Conservation (phyloP, 2,329 filamentous ascomycete genomes). For the Pseudocercospora cruenta region DNA sequence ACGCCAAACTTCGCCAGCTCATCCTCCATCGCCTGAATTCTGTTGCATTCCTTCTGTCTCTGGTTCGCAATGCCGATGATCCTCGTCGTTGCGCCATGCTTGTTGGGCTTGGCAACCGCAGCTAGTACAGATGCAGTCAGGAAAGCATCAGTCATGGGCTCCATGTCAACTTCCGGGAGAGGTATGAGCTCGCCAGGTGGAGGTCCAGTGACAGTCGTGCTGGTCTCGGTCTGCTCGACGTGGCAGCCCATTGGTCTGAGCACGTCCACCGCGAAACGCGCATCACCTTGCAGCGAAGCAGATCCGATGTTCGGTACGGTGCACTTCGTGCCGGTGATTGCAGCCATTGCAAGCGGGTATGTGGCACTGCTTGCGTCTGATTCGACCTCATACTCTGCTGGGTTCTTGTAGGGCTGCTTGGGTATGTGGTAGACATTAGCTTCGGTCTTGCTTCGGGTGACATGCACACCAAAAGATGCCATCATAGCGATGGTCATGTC, state of each 20-base stretch:
- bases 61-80: slow-evolving; percentile 97
- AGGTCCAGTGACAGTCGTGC: slow-evolving; percentile 94
- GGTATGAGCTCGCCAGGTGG: slow-evolving; percentile 71
- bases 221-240: slow-evolving; percentile 80
- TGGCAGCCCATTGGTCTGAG: slow-evolving; percentile 90
- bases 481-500: slow-evolving; percentile 99
- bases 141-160: slow-evolving; percentile 98
- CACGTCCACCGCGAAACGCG: slow-evolving; percentile 88
- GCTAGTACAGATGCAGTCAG: slow-evolving; percentile 91
- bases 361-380: slow-evolving; percentile 98
- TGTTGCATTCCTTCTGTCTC: slow-evolving; percentile 96
- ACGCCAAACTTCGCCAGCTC: slow-evolving; percentile 94
- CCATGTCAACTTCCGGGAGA: slow-evolving; percentile 89
- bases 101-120: slow-evolving; percentile 77
- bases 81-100: slow-evolving; percentile 66
- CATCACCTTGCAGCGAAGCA: slow-evolving; percentile 89
- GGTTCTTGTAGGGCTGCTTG: slow-evolving; percentile 79
- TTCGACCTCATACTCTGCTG: slow-evolving; percentile 84
- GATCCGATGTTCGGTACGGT: slow-evolving; percentile 96
- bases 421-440: slow-evolving; percentile 94
- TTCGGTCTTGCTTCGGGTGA: slow-evolving; percentile 75
- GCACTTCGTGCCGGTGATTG: slow-evolving; percentile 93
- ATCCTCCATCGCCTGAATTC: slow-evolving; percentile 92
- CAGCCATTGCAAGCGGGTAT: slow-evolving; percentile 90
- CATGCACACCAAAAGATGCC: slow-evolving; percentile 83